A percentile compares a stretch with the other conserved stretches of the same genome.
These are phyloP conservation scores for Penicillium sp. DNA, from an alignment of 2,329 filamentous ascomycete species.

Conservation along the genomic window DNA sequence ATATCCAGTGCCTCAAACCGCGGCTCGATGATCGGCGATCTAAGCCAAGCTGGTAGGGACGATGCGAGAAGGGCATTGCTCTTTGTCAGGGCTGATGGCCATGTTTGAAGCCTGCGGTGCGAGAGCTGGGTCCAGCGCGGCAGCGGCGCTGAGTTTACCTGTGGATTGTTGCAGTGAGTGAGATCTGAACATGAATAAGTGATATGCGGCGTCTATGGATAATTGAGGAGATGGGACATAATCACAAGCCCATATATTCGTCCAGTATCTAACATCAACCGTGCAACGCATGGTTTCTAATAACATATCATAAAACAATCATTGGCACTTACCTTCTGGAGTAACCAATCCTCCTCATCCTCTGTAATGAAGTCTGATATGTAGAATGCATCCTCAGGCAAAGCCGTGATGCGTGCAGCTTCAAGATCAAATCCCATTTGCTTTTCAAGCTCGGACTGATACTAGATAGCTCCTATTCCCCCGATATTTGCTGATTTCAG, in stretches of 20 bases:
- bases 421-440: slow-evolving; percentile 26
- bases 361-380: slow-evolving; percentile 77
- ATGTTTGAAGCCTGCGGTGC: slow-evolving; percentile 86
- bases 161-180: slow-evolving; percentile 4
- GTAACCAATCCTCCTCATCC: slow-evolving; percentile 68
- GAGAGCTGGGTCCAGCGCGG: slow-evolving; percentile 82
- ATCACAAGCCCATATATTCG: background rate
- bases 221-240: background rate
- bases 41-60: slow-evolving; percentile 70
- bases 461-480: background rate
- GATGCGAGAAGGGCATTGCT: slow-evolving; percentile 71
- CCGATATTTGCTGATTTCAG: background rate
- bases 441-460: background rate
- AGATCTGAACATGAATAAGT: background rate
- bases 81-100: slow-evolving; percentile 78
- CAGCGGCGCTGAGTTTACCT: slow-evolving; percentile 60
- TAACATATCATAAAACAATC: background rate
- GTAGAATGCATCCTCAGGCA: slow-evolving; percentile 65
- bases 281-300: background rate
- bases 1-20: slow-evolving; percentile 51
- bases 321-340: slow-evolving; percentile 61
- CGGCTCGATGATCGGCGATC: slow-evolving; percentile 61
- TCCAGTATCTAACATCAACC: background rate
- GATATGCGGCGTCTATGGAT: background rate
- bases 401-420: slow-evolving; percentile 29